These are phyloP conservation scores for Trichomonascus vanleenenianus DNA, from an alignment of 805 yeast species.

Conservation along the genomic window DNA sequence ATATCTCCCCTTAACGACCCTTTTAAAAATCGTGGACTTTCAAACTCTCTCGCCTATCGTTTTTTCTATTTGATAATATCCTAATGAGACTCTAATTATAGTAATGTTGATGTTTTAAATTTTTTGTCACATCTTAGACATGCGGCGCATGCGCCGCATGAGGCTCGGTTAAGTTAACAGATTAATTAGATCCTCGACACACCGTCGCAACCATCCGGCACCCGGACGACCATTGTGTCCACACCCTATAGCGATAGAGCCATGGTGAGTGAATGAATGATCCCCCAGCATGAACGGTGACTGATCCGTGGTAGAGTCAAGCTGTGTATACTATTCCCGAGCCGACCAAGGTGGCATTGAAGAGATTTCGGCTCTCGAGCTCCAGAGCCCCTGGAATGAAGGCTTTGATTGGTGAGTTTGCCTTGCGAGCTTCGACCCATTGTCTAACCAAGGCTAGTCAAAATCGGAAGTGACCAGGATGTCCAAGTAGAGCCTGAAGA, in stretches of 20 bases:
- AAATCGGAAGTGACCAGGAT: not conserved
- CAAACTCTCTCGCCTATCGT: too few relatives aligned
- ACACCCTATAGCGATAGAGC: not conserved
- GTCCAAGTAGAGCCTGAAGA: not conserved
- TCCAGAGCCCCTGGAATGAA: conserved; percentile 55
- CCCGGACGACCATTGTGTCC: not conserved
- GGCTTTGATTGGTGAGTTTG: conserved; percentile 48
- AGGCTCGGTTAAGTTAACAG: too few relatives aligned
- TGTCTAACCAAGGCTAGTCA: not conserved
- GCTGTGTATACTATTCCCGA: conserved; percentile 54
- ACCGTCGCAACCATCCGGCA: too few relatives aligned
- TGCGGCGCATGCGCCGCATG: not conserved
- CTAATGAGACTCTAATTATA: not conserved
- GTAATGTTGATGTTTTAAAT: not conserved
- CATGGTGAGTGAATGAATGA: not conserved
- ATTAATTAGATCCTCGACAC: too few relatives aligned
- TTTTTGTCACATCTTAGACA: not conserved
- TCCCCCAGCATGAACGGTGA: not conserved
- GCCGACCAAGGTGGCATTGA: conserved; percentile 51
- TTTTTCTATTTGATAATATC: not conserved
- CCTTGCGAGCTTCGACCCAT: not conserved
- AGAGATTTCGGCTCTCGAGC: conserved; percentile 67
- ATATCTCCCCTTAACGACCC: not conserved
- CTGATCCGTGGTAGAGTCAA: not conserved
- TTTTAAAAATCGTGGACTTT: not conserved